Evolutionary conservation across 495 filamentous ascomycete genomes (phyloP).

Genomic region (Apodospora peruviana): DNA sequence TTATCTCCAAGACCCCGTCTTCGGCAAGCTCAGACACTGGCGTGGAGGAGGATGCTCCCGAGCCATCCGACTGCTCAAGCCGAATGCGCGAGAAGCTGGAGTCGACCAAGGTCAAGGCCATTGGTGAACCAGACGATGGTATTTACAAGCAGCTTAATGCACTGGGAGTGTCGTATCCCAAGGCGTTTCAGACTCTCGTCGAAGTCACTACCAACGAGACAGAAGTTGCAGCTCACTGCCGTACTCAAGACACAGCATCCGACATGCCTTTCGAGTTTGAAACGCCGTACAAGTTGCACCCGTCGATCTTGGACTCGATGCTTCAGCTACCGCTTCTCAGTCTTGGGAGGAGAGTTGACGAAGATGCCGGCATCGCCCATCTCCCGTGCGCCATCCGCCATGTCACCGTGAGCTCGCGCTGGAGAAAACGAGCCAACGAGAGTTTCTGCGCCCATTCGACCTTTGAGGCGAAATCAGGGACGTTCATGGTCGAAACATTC

Average conservation of each 20-base stretch:
- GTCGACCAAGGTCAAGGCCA: slow-evolving; percentile 2
- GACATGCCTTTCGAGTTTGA: slow-evolving; percentile 45
- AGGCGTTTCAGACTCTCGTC: slow-evolving; percentile 36
- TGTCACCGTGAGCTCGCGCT: slow-evolving; percentile 19
- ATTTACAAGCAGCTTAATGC: slow-evolving; percentile 14
- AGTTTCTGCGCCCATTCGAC: slow-evolving; percentile 26
- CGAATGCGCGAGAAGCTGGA: slow-evolving; percentile 7
- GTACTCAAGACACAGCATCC: slow-evolving; percentile 37
- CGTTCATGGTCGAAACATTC: slow-evolving; percentile 27
- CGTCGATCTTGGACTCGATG: slow-evolving; percentile 40
- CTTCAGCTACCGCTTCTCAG: slow-evolving; percentile 33
- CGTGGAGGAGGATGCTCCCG: slow-evolving; percentile 4
- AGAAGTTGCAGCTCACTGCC: slow-evolving; percentile 27
- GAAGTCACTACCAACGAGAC: slow-evolving; percentile 24
- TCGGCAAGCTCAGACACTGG: slow-evolving; percentile 16
- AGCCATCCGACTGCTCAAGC: slow-evolving; percentile 8
- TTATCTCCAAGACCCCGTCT: slow-evolving; percentile 5
- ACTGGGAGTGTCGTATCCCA: slow-evolving; percentile 28
- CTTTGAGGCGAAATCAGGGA: slow-evolving; percentile 15
- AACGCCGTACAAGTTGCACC: slow-evolving; percentile 39
- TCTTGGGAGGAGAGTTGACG: slow-evolving; percentile 8
- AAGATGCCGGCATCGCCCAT: slow-evolving; percentile 7
- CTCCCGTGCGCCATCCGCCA: slow-evolving; percentile 24
- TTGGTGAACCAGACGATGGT: slow-evolving; percentile 1
- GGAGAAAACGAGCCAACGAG: slow-evolving; percentile 21